These are phyloP conservation scores for Saturnispora mendoncae DNA, from an alignment of 805 yeast species.

Conservation along the genomic window DNA sequence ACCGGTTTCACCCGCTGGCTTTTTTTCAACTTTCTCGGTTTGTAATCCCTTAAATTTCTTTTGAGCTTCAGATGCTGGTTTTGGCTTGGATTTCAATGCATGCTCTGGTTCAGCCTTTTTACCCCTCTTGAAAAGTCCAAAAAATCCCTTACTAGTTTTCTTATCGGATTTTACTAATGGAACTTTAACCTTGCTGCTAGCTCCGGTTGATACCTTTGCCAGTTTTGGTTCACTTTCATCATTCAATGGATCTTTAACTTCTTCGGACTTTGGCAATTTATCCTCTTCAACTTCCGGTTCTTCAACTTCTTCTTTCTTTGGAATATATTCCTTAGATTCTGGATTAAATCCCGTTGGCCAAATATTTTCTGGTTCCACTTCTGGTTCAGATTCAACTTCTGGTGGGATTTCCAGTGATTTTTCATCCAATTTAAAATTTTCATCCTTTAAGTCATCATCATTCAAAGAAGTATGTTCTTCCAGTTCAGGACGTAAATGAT, in stretches of 20 bases:
- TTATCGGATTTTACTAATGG: slow-evolving; percentile 11
- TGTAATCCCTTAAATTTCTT: slow-evolving; percentile 15
- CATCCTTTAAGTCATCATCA: slow-evolving; percentile 24
- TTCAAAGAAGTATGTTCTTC: slow-evolving; percentile 19
- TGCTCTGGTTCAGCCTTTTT: neutral
- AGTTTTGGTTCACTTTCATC: neutral
- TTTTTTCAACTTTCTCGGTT: slow-evolving; percentile 12
- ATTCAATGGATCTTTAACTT: slow-evolving; percentile 8
- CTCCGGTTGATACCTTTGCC: slow-evolving; percentile 8
- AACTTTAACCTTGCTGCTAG: slow-evolving; percentile 10
- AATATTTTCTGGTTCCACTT: slow-evolving; percentile 17
- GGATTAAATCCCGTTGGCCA: slow-evolving; percentile 16
- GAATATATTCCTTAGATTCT: slow-evolving; percentile 24
- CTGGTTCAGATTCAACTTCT: slow-evolving; percentile 23
- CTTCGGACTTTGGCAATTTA: too few relatives aligned
- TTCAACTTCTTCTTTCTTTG: slow-evolving; percentile 28
- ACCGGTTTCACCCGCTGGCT: slow-evolving; percentile 10
- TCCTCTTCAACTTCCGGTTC: slow-evolving; percentile 27
- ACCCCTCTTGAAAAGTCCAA: slow-evolving; percentile 9
- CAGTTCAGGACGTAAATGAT: slow-evolving; percentile 36
- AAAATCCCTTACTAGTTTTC: slow-evolving; percentile 8
- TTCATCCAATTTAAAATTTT: slow-evolving; percentile 24
- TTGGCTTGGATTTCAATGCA: slow-evolving; percentile 1
- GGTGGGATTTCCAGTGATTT: slow-evolving; percentile 21
- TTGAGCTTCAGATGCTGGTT: slow-evolving; percentile 7